These are phyloP conservation scores for Hypoxylon sp. DNA, from an alignment of 2,329 filamentous ascomycete genomes.

Conservation along the genomic window DNA sequence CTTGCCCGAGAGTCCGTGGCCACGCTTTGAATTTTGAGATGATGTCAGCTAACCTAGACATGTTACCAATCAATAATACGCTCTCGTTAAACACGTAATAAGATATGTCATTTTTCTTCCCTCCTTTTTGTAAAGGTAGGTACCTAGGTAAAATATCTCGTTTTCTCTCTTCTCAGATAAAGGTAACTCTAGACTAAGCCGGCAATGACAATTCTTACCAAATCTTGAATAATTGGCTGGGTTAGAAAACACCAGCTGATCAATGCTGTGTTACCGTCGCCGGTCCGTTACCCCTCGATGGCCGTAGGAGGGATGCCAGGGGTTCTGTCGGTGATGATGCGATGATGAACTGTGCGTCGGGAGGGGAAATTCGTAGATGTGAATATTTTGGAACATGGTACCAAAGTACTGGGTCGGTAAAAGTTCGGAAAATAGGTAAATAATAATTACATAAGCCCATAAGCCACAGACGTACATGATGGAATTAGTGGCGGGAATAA, in stretches of 20 bases:
- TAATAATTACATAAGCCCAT: conserved; percentile 13
- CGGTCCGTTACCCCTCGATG: conserved; percentile 23
- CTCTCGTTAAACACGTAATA: conserved; percentile 20
- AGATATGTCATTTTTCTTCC: conserved; percentile 5
- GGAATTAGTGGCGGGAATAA: neutral
- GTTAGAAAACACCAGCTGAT: neutral
- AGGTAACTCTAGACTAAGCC: conserved; percentile 2
- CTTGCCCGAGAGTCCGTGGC: conserved; percentile 47
- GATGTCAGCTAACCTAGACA: conserved; percentile 37
- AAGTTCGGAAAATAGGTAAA: conserved; percentile 11
- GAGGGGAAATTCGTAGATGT: conserved; percentile 47
- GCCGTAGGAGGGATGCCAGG: conserved; percentile 25
- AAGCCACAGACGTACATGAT: neutral
- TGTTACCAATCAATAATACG: conserved; percentile 39
- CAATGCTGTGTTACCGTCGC: conserved; percentile 43
- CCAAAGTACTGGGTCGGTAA: neutral
- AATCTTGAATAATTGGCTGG: conserved; percentile 21
- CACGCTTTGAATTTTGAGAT: conserved; percentile 10
- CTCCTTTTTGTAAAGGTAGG: neutral
- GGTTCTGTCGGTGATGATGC: conserved; percentile 23
- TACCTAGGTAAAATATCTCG: neutral
- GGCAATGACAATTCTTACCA: conserved; percentile 37
- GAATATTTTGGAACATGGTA: conserved; percentile 43
- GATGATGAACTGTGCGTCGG: conserved; percentile 43
- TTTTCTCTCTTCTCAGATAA: neutral